Conservation (phyloP, 2,329 filamentous ascomycete genomes). For the Phialophora expanda region DNA sequence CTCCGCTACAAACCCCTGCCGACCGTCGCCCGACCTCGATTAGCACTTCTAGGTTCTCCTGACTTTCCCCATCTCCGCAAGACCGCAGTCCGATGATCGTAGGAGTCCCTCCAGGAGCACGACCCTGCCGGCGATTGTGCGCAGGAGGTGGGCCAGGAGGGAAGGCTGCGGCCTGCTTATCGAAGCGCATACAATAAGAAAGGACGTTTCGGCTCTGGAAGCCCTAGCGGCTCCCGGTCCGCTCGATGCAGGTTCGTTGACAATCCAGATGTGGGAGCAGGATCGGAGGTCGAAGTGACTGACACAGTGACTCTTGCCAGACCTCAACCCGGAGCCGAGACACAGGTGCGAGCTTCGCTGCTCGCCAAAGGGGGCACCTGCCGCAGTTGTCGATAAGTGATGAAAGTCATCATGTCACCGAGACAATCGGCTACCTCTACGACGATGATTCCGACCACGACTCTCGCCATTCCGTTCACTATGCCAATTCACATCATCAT, state of each 20-base stretch:
- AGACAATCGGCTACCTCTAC: constrained; percentile 90
- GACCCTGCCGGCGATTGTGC: constrained; percentile 33
- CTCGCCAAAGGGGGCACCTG: constrained; percentile 60
- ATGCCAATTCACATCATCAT: constrained; percentile 19
- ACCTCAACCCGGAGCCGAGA: constrained; percentile 50
- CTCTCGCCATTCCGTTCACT: constrained; percentile 9
- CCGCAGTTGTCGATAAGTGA: constrained; percentile 77
- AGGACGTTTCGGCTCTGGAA: constrained; percentile 21
- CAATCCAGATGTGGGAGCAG: background rate
- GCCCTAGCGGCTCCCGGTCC: constrained; percentile 26
- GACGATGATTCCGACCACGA: constrained; percentile 66
- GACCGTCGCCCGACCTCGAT: constrained; percentile 3
- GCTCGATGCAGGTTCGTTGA: constrained; percentile 39
- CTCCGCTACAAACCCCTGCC: background rate
- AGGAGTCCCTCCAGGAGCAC: constrained; percentile 29
- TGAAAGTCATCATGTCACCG: constrained; percentile 90
- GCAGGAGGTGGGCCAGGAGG: constrained; percentile 32
- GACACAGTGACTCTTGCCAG: constrained; percentile 40
- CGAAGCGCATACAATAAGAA: constrained; percentile 15
- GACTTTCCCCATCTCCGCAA: constrained; percentile 2
- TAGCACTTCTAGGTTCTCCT: constrained; percentile 3
- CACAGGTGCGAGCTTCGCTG: constrained; percentile 55
- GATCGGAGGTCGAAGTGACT: constrained; percentile 17
- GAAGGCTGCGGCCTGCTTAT: constrained; percentile 24
- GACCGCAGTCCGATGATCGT: constrained; percentile 33